Evolutionary conservation across 164 flowering plant genomes (phyloP).

Genomic region (Piper longum): DNA sequence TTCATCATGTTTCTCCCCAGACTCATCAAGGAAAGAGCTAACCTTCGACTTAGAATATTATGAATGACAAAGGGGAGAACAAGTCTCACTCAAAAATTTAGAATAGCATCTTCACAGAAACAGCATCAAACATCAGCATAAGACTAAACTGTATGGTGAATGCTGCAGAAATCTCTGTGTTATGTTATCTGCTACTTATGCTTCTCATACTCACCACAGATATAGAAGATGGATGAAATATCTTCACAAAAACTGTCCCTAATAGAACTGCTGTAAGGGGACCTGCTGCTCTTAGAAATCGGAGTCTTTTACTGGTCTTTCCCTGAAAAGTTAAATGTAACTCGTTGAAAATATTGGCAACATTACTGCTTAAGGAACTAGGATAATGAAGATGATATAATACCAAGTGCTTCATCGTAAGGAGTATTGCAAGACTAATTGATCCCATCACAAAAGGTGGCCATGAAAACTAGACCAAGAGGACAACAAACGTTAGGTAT

Average conservation of each 20-base stretch:
- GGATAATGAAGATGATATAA: neutral
- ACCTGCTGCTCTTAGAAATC: slow-evolving; percentile 77
- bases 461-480: slow-evolving; percentile 74
- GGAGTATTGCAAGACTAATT: slow-evolving; percentile 51
- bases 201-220: slow-evolving; percentile 49
- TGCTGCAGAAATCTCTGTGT: neutral
- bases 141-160: neutral
- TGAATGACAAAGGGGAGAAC: neutral
- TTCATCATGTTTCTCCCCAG: neutral
- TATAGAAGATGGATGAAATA: slow-evolving; percentile 77
- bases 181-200: neutral
- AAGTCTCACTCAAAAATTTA: too few relatives aligned
- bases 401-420: slow-evolving; percentile 92
- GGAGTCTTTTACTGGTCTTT: slow-evolving; percentile 56
- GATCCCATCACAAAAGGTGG: slow-evolving; percentile 94
- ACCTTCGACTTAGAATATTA: neutral
- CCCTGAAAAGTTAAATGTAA: slow-evolving; percentile 29
- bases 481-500: slow-evolving; percentile 3
- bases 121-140: too few relatives aligned
- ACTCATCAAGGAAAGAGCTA: neutral
- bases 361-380: neutral
- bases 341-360: neutral
- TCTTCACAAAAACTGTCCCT: slow-evolving; percentile 72
- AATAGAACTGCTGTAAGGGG: slow-evolving; percentile 84
- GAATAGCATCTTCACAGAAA: too few relatives aligned